These are phyloP conservation scores for Sugiyamaella japonica DNA, from an alignment of 1,139 yeast genomes.

Conservation along the genomic window DNA sequence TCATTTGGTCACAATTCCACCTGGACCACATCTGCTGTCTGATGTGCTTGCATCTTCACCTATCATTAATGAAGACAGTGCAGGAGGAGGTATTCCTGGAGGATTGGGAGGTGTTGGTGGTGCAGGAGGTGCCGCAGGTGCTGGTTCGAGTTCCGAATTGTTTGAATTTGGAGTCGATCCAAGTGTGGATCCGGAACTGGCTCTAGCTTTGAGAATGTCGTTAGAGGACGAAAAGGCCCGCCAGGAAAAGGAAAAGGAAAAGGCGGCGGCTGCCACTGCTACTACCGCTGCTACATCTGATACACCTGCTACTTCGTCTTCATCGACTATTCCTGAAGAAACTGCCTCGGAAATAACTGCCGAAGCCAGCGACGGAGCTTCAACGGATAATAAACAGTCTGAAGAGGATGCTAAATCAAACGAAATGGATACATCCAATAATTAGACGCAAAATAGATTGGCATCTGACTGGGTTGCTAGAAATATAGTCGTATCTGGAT, in stretches of 20 bases:
- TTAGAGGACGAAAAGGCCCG: slow-evolving; percentile 80
- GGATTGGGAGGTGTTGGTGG: slow-evolving; percentile 50
- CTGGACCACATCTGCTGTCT: slow-evolving; percentile 78
- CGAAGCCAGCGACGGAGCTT: slow-evolving; percentile 2
- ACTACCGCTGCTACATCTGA: slow-evolving; percentile 19
- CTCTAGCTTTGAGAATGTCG: slow-evolving; percentile 85
- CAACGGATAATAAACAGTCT: slow-evolving; percentile 3
- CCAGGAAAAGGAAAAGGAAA: slow-evolving; percentile 55
- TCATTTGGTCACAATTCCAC: slow-evolving; percentile 83
- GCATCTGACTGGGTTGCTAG: not conserved
- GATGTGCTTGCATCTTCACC: slow-evolving; percentile 73
- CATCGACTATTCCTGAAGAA: slow-evolving; percentile 21
- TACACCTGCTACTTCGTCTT: slow-evolving; percentile 7
- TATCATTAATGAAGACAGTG: slow-evolving; percentile 60
- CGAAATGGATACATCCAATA: slow-evolving; percentile 17
- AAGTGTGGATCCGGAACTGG: slow-evolving; percentile 94
- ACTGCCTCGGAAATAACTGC: slow-evolving; percentile 7
- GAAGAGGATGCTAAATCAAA: not conserved
- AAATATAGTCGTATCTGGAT: too few relatives aligned
- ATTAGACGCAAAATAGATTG: slow-evolving; percentile 3
- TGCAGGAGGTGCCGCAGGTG: slow-evolving; percentile 43
- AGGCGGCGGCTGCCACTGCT: slow-evolving; percentile 21
- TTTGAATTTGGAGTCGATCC: slow-evolving; percentile 77
- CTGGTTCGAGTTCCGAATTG: slow-evolving; percentile 47
- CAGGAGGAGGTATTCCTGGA: slow-evolving; percentile 46